Conservation (phyloP, 2,329 filamentous ascomycete genomes). For the Didymella exigua region DNA sequence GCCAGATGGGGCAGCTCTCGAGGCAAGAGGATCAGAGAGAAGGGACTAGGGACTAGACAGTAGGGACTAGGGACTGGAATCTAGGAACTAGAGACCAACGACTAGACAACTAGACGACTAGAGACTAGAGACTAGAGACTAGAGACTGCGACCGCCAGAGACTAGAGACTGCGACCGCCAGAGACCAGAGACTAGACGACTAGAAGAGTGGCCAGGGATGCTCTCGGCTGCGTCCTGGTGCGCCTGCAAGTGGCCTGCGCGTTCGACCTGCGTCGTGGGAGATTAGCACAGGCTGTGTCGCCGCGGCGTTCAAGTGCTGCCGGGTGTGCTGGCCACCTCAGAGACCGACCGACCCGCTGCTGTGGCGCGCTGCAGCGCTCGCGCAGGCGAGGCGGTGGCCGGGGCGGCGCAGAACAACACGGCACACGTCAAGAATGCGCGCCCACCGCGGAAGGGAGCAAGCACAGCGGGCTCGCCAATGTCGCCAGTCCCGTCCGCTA, state of each 20-base stretch:
- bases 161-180: no score
- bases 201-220: conserved; percentile 19
- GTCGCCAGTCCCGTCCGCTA: conserved; percentile 16
- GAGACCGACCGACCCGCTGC: not conserved
- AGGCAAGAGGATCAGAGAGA: not conserved
- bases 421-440: conserved; percentile 20
- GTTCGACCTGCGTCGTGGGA: conserved; percentile 15
- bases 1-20: conserved; percentile 21
- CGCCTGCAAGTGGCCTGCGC: conserved; percentile 14
- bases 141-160: no score
- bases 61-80: no score
- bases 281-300: conserved; percentile 21
- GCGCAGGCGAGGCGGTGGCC: not conserved
- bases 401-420: conserved; percentile 14
- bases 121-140: no score
- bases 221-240: conserved; percentile 20
- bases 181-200: no score
- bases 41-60: no score
- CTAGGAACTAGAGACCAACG: no score
- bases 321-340: not conserved
- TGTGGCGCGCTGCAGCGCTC: not conserved
- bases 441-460: conserved; percentile 2
- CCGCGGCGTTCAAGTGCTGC: conserved; percentile 1
- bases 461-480: not conserved
- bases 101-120: no score